These are phyloP conservation scores for Yarrowia porcina DNA, from an alignment of 805 yeast species.

Conservation along the genomic window DNA sequence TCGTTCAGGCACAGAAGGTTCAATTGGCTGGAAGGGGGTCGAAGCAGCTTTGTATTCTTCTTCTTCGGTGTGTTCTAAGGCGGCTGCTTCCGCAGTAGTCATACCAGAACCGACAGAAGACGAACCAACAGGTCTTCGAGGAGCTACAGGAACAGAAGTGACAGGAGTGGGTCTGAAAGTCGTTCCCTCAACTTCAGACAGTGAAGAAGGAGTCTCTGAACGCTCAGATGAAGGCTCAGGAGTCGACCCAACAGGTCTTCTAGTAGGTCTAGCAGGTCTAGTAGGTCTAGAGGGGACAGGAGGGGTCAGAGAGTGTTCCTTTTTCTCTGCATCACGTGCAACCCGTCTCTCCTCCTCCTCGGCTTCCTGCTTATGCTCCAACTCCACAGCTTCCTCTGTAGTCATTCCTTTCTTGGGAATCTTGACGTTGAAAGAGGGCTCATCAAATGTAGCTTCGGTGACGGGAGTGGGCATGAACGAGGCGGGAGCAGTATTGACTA, in stretches of 20 bases:
- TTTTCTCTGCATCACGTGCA: background rate
- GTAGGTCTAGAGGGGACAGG: background rate
- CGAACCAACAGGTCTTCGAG: too few relatives aligned
- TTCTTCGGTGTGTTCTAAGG: too few relatives aligned
- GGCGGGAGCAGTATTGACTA: too few relatives aligned
- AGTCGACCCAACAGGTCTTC: background rate
- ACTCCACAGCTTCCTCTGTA: background rate
- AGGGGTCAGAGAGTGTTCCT: background rate
- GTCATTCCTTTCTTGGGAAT: background rate
- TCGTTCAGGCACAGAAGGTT: background rate
- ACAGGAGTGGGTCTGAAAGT: background rate
- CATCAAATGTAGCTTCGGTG: background rate
- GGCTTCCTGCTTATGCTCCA: background rate
- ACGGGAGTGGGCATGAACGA: slow-evolving; percentile 7
- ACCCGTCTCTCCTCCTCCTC: background rate
- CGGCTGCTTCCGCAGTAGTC: too few relatives aligned
- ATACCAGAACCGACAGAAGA: too few relatives aligned
- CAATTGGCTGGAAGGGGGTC: background rate
- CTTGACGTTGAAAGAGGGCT: background rate
- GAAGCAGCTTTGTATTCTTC: background rate
- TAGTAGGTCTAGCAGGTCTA: background rate
- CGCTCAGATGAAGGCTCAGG: too few relatives aligned
- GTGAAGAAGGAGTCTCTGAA: background rate
- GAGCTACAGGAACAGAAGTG: too few relatives aligned
- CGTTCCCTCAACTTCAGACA: background rate